Percentiles rank a stretch among this genome's conserved stretches.
Evolutionary conservation across 768 basidiomycete genomes (phyloP).

Genomic region (Tricholoma sp.): DNA sequence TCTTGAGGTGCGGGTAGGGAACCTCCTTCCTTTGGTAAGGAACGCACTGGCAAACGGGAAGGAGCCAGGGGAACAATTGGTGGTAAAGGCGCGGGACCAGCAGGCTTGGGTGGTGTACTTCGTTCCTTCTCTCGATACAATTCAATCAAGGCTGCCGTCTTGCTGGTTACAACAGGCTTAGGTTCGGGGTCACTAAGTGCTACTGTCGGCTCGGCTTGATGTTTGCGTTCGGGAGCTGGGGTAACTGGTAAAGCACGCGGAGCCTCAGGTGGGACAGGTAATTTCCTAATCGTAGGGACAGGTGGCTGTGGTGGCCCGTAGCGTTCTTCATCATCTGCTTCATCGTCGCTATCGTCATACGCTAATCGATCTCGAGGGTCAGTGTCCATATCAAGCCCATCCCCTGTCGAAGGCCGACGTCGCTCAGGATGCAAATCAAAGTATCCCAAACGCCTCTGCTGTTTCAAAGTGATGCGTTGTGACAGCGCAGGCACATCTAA

Average conservation of each 20-base stretch:
- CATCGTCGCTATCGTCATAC: constrained; percentile 32
- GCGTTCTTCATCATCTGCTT: constrained; percentile 18
- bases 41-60: constrained; percentile 37
- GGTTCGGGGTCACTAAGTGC: constrained; percentile 5
- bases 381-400: constrained; percentile 24
- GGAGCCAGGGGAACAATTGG: constrained; percentile 30
- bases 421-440: constrained; percentile 80
- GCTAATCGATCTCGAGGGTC: constrained; percentile 34
- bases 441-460: constrained; percentile 54
- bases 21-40: constrained; percentile 18
- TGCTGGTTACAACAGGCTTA: constrained; percentile 36
- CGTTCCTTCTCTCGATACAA: constrained; percentile 78
- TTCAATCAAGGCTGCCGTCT: constrained; percentile 76
- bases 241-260: constrained; percentile 2
- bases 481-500: constrained; percentile 13
- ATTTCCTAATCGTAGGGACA: constrained; percentile 10
- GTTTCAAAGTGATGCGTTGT: constrained; percentile 27
- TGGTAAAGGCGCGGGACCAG: constrained; percentile 16
- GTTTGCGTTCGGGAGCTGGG: constrained; percentile 4
- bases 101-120: constrained; percentile 29
- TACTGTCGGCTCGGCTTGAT: constrained; percentile 4
- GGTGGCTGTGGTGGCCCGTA: constrained; percentile 12
- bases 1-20: constrained; percentile 15
- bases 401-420: constrained; percentile 29
- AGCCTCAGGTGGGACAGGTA: constrained; percentile 14